Conservation (phyloP, 2,329 filamentous ascomycete species). For the Hypocrella siamensis region DNA sequence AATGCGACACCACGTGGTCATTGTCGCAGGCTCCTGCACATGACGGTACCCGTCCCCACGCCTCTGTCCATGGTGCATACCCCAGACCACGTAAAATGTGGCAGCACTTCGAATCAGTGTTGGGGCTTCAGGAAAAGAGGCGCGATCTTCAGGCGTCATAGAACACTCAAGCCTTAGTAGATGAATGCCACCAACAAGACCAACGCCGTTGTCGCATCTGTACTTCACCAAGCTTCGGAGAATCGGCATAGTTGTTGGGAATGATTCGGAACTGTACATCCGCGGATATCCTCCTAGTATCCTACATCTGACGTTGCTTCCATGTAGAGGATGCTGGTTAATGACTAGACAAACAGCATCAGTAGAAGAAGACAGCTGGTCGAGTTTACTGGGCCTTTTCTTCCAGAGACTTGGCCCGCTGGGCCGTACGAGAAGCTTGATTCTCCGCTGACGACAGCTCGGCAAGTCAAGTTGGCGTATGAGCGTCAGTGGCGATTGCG, state of each 20-base stretch:
- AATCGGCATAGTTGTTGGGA: background rate
- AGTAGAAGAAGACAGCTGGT: background rate
- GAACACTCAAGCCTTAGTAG: background rate
- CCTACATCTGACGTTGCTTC: background rate
- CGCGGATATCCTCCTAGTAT: conserved; percentile 1
- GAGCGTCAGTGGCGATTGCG: background rate
- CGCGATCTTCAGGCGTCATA: background rate
- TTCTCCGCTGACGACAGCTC: background rate
- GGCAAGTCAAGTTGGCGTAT: background rate
- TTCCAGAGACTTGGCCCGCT: conserved; percentile 1
- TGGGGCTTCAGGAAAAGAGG: background rate
- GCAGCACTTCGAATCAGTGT: background rate
- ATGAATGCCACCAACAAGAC: background rate
- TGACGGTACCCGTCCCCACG: background rate
- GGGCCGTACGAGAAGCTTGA: conserved; percentile 1
- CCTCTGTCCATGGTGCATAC: background rate
- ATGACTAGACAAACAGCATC: background rate
- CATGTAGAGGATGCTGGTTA: background rate
- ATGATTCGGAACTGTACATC: background rate
- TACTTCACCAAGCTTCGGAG: background rate
- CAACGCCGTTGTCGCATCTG: background rate
- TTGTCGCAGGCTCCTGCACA: background rate
- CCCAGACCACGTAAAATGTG: background rate
- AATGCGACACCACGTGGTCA: conserved; percentile 1
- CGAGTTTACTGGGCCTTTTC: background rate